A percentile compares a stretch with the other conserved stretches of the same genome.
These are phyloP conservation scores for Chloranthus sessilifolius DNA, from an alignment of 164 flowering plant genomes.

Conservation along the genomic window DNA sequence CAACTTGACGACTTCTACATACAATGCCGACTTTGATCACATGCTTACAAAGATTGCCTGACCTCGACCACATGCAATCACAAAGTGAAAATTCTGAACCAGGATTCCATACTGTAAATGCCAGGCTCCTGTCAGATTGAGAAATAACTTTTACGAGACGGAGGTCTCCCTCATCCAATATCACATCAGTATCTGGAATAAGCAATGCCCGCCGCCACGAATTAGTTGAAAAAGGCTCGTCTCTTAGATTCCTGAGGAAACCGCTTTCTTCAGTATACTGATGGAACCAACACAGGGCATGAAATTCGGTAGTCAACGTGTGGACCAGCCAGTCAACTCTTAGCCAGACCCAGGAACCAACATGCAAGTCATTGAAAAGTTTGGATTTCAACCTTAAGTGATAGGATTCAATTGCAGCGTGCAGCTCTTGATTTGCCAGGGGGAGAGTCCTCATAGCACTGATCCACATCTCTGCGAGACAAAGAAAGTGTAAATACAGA, in stretches of 20 bases:
- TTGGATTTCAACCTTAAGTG: slow-evolving; percentile 40
- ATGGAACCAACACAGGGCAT: slow-evolving; percentile 43
- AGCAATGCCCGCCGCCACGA: slow-evolving; percentile 40
- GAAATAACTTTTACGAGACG: slow-evolving; percentile 40
- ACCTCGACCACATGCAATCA: slow-evolving; percentile 48
- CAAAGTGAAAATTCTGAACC: slow-evolving; percentile 51
- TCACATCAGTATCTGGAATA: slow-evolving; percentile 40
- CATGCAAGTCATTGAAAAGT: slow-evolving; percentile 22
- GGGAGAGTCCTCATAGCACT: slow-evolving; percentile 34
- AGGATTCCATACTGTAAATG: slow-evolving; percentile 48
- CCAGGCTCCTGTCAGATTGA: slow-evolving; percentile 36
- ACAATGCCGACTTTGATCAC: slow-evolving; percentile 37
- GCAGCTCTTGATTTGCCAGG: slow-evolving; percentile 34
- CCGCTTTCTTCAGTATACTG: slow-evolving; percentile 37
- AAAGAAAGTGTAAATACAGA: not conserved
- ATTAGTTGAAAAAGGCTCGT: slow-evolving; percentile 23
- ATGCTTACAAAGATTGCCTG: slow-evolving; percentile 48
- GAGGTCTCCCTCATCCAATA: slow-evolving; percentile 41
- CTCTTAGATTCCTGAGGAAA: slow-evolving; percentile 32
- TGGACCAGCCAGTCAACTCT: slow-evolving; percentile 51
- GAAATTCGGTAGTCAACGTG: slow-evolving; percentile 37
- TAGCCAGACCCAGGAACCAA: slow-evolving; percentile 20
- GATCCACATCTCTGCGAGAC: slow-evolving; percentile 37
- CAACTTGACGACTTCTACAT: slow-evolving; percentile 38
- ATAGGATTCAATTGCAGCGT: slow-evolving; percentile 50